Conservation (phyloP, 352 stramenopile genomes). For the Phytophthora tubulina region DNA sequence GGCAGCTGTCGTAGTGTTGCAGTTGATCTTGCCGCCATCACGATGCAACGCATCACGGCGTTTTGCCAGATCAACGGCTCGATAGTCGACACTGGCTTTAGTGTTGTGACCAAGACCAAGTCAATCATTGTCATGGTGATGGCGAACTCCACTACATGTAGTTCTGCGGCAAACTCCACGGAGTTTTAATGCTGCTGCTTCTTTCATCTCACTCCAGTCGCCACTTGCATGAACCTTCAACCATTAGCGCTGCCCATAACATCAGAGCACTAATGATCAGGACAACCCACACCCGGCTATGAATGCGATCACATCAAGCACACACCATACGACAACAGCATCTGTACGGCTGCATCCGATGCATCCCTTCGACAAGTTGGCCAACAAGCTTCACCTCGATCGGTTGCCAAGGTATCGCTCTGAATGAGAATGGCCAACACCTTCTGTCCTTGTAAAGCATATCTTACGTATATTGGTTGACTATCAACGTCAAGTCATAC, state of each 20-base stretch:
- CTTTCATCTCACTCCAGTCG: too few species aligned
- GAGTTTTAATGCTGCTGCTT: too few species aligned
- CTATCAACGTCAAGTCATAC: constrained; percentile 13
- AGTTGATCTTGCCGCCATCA: constrained; percentile 4
- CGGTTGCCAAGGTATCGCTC: too few species aligned
- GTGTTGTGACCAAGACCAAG: background rate
- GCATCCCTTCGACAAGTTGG: too few species aligned
- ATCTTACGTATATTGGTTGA: constrained; percentile 19
- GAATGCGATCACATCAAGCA: background rate
- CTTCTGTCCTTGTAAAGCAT: background rate
- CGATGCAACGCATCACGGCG: background rate
- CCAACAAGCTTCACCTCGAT: too few species aligned
- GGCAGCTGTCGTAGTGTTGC: background rate
- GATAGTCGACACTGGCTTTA: constrained; percentile 10
- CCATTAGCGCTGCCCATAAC: background rate
- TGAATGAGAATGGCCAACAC: too few species aligned
- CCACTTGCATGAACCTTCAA: constrained; percentile 8
- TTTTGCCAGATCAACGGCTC: background rate
- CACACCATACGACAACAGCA: background rate
- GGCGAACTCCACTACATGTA: too few species aligned
- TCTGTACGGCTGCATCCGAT: background rate
- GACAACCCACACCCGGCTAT: background rate
- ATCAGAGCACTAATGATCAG: constrained; percentile 6
- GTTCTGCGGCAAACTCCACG: too few species aligned
- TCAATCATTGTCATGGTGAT: background rate